Evolutionary conservation across 805 yeast species (phyloP).

Genomic region (Wickerhamomyces chaumierensis): DNA sequence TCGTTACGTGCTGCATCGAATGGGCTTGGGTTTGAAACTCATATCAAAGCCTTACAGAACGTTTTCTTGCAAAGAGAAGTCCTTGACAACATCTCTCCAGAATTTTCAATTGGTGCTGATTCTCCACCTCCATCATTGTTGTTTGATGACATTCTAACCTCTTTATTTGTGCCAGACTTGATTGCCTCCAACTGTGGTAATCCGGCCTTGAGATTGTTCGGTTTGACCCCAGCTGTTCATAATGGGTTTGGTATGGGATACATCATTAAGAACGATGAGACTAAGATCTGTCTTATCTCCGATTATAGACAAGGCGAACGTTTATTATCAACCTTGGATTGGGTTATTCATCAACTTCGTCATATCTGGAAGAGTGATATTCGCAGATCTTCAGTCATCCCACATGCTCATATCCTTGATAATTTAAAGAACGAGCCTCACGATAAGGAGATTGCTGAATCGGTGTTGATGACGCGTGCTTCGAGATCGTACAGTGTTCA

Average conservation of each 20-base stretch:
- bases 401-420: conserved; percentile 24
- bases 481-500: conserved; percentile 12
- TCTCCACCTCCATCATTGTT: conserved; percentile 31
- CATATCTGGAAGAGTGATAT: conserved; percentile 26
- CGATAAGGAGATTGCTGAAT: background rate
- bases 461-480: conserved; percentile 5
- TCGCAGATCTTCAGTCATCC: conserved; percentile 10
- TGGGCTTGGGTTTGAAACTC: conserved; percentile 67
- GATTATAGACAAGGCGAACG: conserved; percentile 81
- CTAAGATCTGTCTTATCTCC: conserved; percentile 74
- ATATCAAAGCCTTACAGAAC: conserved; percentile 52
- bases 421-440: conserved; percentile 13
- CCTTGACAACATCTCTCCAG: conserved; percentile 34
- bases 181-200: conserved; percentile 80
- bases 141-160: conserved; percentile 28
- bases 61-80: conserved; percentile 37
- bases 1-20: conserved; percentile 39
- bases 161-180: conserved; percentile 30
- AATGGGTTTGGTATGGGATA: conserved; percentile 93
- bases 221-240: conserved; percentile 80
- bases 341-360: conserved; percentile 53
- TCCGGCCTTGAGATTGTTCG: conserved; percentile 77
- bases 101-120: conserved; percentile 22
- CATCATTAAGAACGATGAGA: conserved; percentile 70
- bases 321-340: conserved; percentile 60